Conservation (phyloP, 148 eudicot genomes). For the Polygonum aviculare region DNA sequence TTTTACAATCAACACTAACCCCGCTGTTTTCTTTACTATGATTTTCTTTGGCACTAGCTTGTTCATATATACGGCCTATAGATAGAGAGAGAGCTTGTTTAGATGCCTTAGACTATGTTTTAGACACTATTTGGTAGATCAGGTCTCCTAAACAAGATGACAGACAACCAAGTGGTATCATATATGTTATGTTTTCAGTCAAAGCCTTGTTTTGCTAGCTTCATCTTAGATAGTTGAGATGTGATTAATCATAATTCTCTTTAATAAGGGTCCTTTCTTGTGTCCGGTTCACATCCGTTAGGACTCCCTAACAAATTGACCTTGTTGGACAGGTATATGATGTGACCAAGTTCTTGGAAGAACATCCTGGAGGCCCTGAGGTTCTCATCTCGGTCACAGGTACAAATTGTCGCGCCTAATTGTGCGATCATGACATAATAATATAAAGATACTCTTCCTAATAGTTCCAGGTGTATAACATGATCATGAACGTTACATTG, state of each 20-base stretch:
- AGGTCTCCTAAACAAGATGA: neutral
- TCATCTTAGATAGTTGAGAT: neutral
- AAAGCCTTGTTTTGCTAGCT: neutral
- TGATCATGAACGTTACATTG: neutral
- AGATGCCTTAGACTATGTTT: no score
- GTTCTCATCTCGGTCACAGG: conserved; percentile 81
- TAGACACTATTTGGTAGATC: neutral
- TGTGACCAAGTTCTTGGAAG: conserved; percentile 85
- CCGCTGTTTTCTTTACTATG: neutral
- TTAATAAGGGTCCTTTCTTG: neutral
- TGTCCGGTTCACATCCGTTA: neutral
- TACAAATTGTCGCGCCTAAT: conserved; percentile 9
- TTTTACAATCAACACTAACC: conserved; percentile 3
- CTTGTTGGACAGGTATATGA: conserved; percentile 52
- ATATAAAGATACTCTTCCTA: no score
- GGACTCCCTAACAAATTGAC: neutral
- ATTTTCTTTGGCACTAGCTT: neutral
- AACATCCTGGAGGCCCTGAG: conserved; percentile 93
- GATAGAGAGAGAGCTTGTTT: neutral
- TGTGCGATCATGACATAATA: no score
- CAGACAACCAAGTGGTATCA: no score
- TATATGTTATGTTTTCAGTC: neutral
- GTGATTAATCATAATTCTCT: neutral
- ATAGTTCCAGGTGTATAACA: neutral
- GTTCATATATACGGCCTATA: neutral